phyloP scores from a whole-genome alignment of 805 yeast species.

The Saturnispora mendoncae region DNA sequence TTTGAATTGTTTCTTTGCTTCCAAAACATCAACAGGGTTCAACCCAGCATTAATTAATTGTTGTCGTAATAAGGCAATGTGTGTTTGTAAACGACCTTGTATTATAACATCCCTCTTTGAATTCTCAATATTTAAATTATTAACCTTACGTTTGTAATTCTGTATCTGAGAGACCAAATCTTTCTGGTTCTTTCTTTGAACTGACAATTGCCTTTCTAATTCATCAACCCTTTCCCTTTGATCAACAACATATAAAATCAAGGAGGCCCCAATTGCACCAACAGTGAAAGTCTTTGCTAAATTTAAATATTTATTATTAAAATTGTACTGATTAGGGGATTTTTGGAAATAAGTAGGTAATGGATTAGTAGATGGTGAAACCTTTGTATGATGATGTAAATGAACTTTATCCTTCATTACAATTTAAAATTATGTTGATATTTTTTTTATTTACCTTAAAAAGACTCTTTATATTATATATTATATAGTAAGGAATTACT shows the following conservation, averaged over 20 bases:
- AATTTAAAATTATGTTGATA: background rate
- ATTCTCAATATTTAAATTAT: slow-evolving; percentile 43
- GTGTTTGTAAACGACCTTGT: slow-evolving; percentile 55
- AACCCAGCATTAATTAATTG: too few relatives aligned
- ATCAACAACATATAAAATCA: slow-evolving; percentile 11
- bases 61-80: slow-evolving; percentile 54
- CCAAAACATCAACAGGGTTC: too few relatives aligned
- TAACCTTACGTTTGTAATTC: slow-evolving; percentile 43
- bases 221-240: slow-evolving; percentile 21
- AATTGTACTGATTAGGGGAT: background rate
- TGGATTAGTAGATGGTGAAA: slow-evolving; percentile 8
- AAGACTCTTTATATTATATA: background rate
- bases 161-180: slow-evolving; percentile 41
- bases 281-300: slow-evolving; percentile 12
- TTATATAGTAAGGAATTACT: too few relatives aligned
- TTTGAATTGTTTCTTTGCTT: too few relatives aligned
- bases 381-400: background rate
- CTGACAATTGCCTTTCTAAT: slow-evolving; percentile 19
- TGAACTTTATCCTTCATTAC: background rate
- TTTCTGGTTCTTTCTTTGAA: slow-evolving; percentile 22
- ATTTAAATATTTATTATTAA: slow-evolving; percentile 2
- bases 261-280: slow-evolving; percentile 10
- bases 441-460: background rate
- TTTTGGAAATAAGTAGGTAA: slow-evolving; percentile 2
- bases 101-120: slow-evolving; percentile 38